Base-by-base conservation (phyloP, 176 grass and related monocot genomes). In the Phoenix roebelenii region DNA sequence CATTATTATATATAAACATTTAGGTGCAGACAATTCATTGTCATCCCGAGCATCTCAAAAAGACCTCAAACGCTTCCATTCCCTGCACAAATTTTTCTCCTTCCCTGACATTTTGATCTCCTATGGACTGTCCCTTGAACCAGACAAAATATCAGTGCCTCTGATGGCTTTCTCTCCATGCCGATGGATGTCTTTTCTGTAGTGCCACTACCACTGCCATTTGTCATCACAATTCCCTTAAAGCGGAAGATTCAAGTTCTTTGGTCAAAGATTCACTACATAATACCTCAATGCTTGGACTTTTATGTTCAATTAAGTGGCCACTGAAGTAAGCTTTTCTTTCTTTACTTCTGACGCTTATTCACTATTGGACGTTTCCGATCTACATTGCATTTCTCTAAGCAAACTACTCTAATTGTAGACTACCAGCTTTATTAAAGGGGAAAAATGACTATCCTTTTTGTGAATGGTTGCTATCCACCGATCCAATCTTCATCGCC, bases 181-280 rank as follows among this genome's bases (percentile, higher is more conserved):
- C 28, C 70, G 74, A 86, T 78, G 71, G 30, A 54, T 77, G 35
- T 51, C 65, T 61, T 23, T 1, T 14, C 19, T 23, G 15, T 70
- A 63, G 61, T 63, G 30, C 54, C 44, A 3, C 50, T 52, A 19
- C 23, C 67, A 58, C 69, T 39, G 51, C 60, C 72, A 81, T 81
- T 76, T 68, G 61, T 74, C 23, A 54, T 12, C 53, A 71, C 16
- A 50, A 59, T 53, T 50, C 49, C 67, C 26, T 25, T 63, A 77
- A 77, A 80, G 75, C 6, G 30, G 4, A 72, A 58, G 77, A 74
- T 85, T 82, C 69, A 71, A 75, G 63, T 26, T 50, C n/a, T 22
- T 44, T 69, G 69, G 89, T 85, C 82, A 83, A 72, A 89, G 85
- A 80, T 95, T 83, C 76, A 83, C 65, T 54, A 70, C 50, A 54